These are phyloP conservation scores for Alternaria incomplexa DNA, from an alignment of 2,329 filamentous ascomycete genomes.

Conservation along the genomic window DNA sequence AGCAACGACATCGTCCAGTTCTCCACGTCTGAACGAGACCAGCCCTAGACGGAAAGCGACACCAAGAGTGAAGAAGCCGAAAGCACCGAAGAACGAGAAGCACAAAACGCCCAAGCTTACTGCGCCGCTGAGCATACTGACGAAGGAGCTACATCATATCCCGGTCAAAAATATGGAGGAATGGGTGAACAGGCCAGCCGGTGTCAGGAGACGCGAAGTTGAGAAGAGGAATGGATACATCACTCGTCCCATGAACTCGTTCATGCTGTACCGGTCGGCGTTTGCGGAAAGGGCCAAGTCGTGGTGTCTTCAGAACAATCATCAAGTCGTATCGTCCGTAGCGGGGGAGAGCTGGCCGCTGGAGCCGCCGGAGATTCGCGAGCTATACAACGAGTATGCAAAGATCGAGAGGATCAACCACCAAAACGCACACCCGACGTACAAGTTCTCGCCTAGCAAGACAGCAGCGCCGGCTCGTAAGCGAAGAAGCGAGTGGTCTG, in stretches of 20 bases:
- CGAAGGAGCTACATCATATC: constrained; percentile 65
- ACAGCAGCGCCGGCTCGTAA: constrained; percentile 53
- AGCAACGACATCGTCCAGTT: constrained; percentile 29
- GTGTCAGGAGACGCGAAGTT: constrained; percentile 71
- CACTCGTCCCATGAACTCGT: constrained; percentile 94
- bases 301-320: constrained; percentile 84
- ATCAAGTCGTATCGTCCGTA: constrained; percentile 89
- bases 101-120: constrained; percentile 62
- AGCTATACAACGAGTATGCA: constrained; percentile 79
- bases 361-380: constrained; percentile 74
- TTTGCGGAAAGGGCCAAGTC: constrained; percentile 86
- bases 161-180: constrained; percentile 77
- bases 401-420: constrained; percentile 84
- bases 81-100: constrained; percentile 53
- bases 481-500: constrained; percentile 54
- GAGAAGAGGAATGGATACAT: constrained; percentile 77
- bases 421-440: constrained; percentile 81
- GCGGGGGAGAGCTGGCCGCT: constrained; percentile 85
- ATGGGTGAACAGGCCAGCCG: constrained; percentile 75
- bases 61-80: constrained; percentile 52
- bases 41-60: constrained; percentile 38
- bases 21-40: constrained; percentile 25
- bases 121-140: constrained; percentile 73
- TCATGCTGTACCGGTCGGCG: constrained; percentile 95
- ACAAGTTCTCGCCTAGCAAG: constrained; percentile 93